Base-by-base conservation (phyloP, 2,329 filamentous ascomycete genomes). In the Talaromyces sp. region DNA sequence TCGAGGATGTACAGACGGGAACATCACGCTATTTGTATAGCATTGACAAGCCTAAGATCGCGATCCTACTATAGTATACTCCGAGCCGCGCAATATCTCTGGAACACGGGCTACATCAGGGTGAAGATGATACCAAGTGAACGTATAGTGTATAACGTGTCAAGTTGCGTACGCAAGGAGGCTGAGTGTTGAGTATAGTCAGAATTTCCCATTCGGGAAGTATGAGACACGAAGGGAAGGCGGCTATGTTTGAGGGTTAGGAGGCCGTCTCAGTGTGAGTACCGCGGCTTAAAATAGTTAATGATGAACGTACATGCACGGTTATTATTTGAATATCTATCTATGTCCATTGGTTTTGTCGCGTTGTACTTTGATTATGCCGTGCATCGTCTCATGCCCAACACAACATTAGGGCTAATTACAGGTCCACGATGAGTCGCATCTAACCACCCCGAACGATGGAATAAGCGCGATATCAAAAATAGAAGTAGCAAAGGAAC, bases 201-300 rank as follows among this genome's bases (percentile, higher is more conserved):
- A 58, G 17, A 49, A 45, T 63, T 58, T 58, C 51, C 61, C 2
- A 11, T 49, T 58, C 19, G 11, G 61, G 61, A 25, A 56, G 45
- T n/a, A 58, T 56, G 61, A 63, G 61, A 63, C 61, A 58, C 25
- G n/a, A 47, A 19, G 17, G 36, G 31, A 27, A 36, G 22, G 61
- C 61, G 34, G 22, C 34, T 34, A 36, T 58, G 51, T 47, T 63
- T 31, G 25, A 43, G 38, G 19, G 49, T 31, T 17, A 17, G 27
- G 27, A 56, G 19, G 58, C 4, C 38, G 61, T 63, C 61, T 63
- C 61, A 58, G 25, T 17, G 22, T 34, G 53, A 15, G 22, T 36
- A 3, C 31, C 29, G 29, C 51, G 29, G 29, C 29, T 22, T 1
- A 19, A 36, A 19, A 6, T 10, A 19, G 29, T 22, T 36, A 25